Evolutionary conservation across 129 eudicot species (phyloP), one percentile per base, ranked within the genome.

Genomic region (Escallonia rubra): DNA sequence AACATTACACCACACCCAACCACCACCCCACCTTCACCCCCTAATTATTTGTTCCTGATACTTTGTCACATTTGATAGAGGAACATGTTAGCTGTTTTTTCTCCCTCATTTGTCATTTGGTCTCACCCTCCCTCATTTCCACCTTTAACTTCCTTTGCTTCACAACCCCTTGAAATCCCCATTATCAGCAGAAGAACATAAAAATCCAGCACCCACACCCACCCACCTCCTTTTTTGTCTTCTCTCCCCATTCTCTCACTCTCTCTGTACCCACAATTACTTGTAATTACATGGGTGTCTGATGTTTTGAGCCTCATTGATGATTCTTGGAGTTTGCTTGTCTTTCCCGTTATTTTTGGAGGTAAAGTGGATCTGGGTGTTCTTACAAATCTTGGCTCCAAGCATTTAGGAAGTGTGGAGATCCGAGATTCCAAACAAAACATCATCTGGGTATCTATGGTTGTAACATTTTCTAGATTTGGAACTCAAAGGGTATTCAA

Each of bases 341-440:
- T 50, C 72, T 64, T 81, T 61, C 61, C 44, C 66, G 64, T 34
- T 50, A 74, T 38, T 70, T 76, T 64, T 65, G 67, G 43, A 7
- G 65, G 38, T 67, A 72, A 83, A 71, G 76, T 67, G 87, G 88
- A 84, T 87, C 90, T 87, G 78, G 77, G 68, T 39, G 72, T 69
- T 81, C 64, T 11, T 76, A 75, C 43, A 48, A 75, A 77, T 72
- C 74, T 71, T 69, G 71, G 84, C 76, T 72, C 82, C 76, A 54
- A 64, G 57, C 58, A 77, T 76, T 72, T 70, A 43, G 79, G 65
- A 71, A 34, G 39, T 60, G 50, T 10, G 49, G 61, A 66, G 76
- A 70, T 84, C 68, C 72, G 43, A 59, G 73, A 72, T 4, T 46
- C 58, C 55, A 60, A 66, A 70, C 54, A 54, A 14, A 66, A 3